Evolutionary conservation across 495 filamentous ascomycete species (phyloP), one percentile per base, ranked within the genome.

Genomic region (Penicillium chermesinum): DNA sequence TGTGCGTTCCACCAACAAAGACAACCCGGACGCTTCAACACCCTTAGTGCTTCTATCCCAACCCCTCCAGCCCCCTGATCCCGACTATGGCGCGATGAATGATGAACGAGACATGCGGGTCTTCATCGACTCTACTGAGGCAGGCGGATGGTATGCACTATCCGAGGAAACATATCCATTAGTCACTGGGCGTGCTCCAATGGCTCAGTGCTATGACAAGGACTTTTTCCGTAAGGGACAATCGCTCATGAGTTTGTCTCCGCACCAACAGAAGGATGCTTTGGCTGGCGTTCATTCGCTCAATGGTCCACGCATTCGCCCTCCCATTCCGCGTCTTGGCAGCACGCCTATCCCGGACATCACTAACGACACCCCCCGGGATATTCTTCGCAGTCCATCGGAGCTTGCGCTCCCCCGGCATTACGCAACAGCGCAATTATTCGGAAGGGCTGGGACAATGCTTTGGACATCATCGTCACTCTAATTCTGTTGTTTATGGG

Each of bases 81-180:
- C 71, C 3, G 73, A 76, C 44, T 81, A 84, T 42, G 76, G 75
- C 14, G 65, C 68, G 3, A 69, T 75, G 15, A 76, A 81, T 41
- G 76, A 81, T 45, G 78, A 79, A 13, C 73, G 78, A 19, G 80
- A 78, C 34, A 69, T 77, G 44, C 82, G 82, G 30, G 84, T 95
- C 2, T 96, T 93, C 61, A 78, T 98, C 39, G 94, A 96, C 59
- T 84, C 83, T 46, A 96, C 89, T 7, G 80, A 86, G 52, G 74
- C 75, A 32, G 91, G 89, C 32, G 84, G 88, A 48, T 96, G 91
- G 89, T 98, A 91, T 66, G 93, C 91, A 14, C 79, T 98, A 66
- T 96, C 93, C 0, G 91, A 94, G 42, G 79, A 66, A 45, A 85
- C 81, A 3, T 98, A 95, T 56, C 93, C 93, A 7, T 63, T 87